A percentile compares a stretch with the other conserved stretches of the same genome.
These are phyloP conservation scores for Metschnikowia shivogae DNA, from an alignment of 805 yeast species.

Conservation along the genomic window DNA sequence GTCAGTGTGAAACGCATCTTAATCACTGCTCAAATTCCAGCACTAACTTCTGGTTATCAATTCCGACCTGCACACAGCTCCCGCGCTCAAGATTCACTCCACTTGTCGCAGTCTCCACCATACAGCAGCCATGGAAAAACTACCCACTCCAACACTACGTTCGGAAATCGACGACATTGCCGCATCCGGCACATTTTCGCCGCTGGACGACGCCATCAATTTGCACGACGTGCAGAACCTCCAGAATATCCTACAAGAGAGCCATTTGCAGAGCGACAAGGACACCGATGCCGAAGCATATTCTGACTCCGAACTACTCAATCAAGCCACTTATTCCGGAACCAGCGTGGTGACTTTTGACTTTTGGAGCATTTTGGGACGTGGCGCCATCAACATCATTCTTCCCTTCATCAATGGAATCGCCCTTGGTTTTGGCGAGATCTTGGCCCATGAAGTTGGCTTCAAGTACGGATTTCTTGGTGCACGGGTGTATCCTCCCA, in stretches of 20 bases:
- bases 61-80: neutral
- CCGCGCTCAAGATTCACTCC: neutral
- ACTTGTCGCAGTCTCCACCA: neutral
- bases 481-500: constrained; percentile 52
- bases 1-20: too few species aligned
- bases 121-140: neutral
- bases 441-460: constrained; percentile 88
- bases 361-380: constrained; percentile 39
- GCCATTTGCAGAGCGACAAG: constrained; percentile 19
- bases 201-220: constrained; percentile 25
- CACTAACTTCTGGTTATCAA: too few species aligned
- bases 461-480: constrained; percentile 73
- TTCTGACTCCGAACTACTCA: constrained; percentile 1
- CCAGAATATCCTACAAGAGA: constrained; percentile 22
- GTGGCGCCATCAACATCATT: constrained; percentile 68
- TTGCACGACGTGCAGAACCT: constrained; percentile 26
- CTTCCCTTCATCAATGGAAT: constrained; percentile 89
- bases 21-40: too few species aligned
- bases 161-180: neutral
- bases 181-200: neutral
- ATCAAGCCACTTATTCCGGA: neutral
- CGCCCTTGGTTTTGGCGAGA: constrained; percentile 95
- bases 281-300: constrained; percentile 5
- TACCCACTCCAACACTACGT: neutral
- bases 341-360: constrained; percentile 14